Conservation (phyloP, 129 eudicot genomes). For the sunflower (Helianthus annuus) region HanXRQr2.0-SUNRISE NC_035446.2:115066583-115067082, state of each 20-base stretch:
- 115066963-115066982: conserved; percentile 11
- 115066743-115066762: no score
- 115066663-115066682: no score
- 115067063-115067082: background rate
- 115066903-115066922: conserved; percentile 14
- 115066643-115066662: no score
- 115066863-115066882: conserved; percentile 10
- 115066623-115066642: no score
- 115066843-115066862: conserved; percentile 13
- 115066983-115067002: conserved; percentile 6
- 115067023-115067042: conserved; percentile 63
- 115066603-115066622: no score
- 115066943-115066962: conserved; percentile 9
- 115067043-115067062: background rate
- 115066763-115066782: background rate
- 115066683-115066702: no score
- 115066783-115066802: conserved; percentile 9
- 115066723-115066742: no score
- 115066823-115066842: background rate
- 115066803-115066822: conserved; percentile 14
- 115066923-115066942: conserved; percentile 34
- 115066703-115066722: no score
- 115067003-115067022: conserved; percentile 60
- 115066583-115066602: no score
- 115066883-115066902: conserved; percentile 4